Base-by-base conservation (phyloP, 2,329 filamentous ascomycete genomes). In the Botrytis medusae region DNA sequence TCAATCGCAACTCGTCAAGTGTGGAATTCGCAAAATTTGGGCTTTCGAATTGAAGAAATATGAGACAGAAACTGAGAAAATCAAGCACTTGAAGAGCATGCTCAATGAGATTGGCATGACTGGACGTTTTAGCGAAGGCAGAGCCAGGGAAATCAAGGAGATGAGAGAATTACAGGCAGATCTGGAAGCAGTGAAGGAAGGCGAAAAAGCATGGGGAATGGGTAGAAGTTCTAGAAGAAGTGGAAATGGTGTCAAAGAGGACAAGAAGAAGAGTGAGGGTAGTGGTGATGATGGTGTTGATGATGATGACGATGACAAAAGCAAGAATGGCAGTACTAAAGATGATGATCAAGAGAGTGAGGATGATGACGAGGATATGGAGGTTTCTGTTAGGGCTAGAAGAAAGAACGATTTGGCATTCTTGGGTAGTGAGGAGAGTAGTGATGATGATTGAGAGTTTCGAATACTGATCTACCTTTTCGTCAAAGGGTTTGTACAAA, bases 21-120 rank as follows among this genome's bases (percentile, higher is more conserved):
- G 95, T 79, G 95, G 95, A 44, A 89, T 98, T 72, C 92, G 94
- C 71, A 98, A 98, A 81, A 88, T 98, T 75, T 99, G 96, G 95
- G 89, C 88, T 68, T 90, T 92, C 76, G 94, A 98, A 82, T 87
- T 99, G 42, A 93, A 93, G 81, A 85, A 90, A 72, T 94, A 89
- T 78, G 87, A 87, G 1, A 88, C 91, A 72, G 92, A 95, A 37
- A 92, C 90, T 74, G 93, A 89, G 68, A 98, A 97, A 85, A 93
- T 98, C 75, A 87, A 86, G 70, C 93, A 98, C 80, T 86, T 99
- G 12, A 93, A 90, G 80, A 84, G 84, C 18, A 92, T 97, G 91
- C 87, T 99, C 40, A 86, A 87, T 48, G 94, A 97, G 44, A 86
- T 90, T 7, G 96, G 95, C 48, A 98, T 98, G 93, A 90, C 90